Percentiles rank a stretch among this genome's conserved stretches.
Conservation (phyloP, 2,329 filamentous ascomycete species). For the Cladosporium oxysporum region DNA sequence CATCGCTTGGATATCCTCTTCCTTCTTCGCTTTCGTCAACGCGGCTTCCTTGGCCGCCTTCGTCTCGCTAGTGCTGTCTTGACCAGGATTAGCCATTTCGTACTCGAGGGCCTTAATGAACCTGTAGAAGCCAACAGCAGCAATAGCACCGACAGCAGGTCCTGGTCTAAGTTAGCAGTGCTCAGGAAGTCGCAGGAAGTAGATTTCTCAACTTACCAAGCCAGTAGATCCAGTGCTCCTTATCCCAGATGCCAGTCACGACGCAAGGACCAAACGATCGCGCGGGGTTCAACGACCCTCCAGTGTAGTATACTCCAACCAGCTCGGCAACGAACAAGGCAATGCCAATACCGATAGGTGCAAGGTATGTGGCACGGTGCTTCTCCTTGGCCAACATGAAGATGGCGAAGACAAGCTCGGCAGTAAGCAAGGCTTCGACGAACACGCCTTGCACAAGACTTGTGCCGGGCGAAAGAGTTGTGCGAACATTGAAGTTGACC, state of each 20-base stretch:
- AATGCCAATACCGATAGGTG: conserved; percentile 71
- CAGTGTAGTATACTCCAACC: conserved; percentile 49
- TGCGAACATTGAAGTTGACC: conserved; percentile 56
- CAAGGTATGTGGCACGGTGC: conserved; percentile 70
- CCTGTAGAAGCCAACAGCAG: conserved; percentile 51
- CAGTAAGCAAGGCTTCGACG: conserved; percentile 67
- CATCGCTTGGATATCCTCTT: neutral
- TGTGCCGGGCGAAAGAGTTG: conserved; percentile 55
- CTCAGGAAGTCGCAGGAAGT: conserved; percentile 11
- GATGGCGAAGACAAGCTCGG: conserved; percentile 64
- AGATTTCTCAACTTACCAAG: conserved; percentile 20
- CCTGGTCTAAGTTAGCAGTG: conserved; percentile 29
- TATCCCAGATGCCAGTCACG: conserved; percentile 39
- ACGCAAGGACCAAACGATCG: conserved; percentile 46
- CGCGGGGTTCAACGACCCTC: conserved; percentile 46
- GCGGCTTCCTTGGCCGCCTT: conserved; percentile 36
- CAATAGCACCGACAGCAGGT: conserved; percentile 46
- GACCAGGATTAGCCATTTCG: conserved; percentile 53
- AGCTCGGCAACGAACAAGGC: conserved; percentile 65
- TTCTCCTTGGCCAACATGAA: conserved; percentile 72
- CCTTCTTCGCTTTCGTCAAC: neutral
- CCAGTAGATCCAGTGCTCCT: conserved; percentile 49
- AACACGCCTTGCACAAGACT: conserved; percentile 62
- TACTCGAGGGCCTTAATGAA: conserved; percentile 53
- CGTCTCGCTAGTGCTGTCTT: conserved; percentile 47